Percentiles rank a stretch among this genome's conserved stretches.
Evolutionary conservation across 352 stramenopile species (phyloP).

Genomic region (Pythium utonaiense): DNA sequence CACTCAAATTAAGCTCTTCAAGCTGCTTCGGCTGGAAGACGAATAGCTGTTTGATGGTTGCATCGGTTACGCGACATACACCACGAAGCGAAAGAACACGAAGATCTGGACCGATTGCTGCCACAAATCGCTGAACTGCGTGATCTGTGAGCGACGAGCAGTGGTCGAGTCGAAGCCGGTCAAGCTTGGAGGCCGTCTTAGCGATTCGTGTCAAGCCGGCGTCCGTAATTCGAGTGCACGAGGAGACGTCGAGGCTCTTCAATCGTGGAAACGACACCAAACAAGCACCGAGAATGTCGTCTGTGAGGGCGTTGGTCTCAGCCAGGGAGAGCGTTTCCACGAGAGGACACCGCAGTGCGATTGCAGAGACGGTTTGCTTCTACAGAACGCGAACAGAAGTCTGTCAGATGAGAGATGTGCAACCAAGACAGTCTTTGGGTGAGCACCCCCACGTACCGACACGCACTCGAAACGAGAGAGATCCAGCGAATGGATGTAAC

Average conservation of each 20-base stretch:
- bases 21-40: conserved; percentile 39
- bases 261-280: conserved; percentile 35
- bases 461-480: conserved; percentile 28
- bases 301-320: conserved; percentile 48
- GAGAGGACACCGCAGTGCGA: conserved; percentile 10
- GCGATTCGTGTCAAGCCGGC: conserved; percentile 32
- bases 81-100: conserved; percentile 40
- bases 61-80: conserved; percentile 36
- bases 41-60: conserved; percentile 48
- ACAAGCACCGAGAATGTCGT: conserved; percentile 42
- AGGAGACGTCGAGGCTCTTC: conserved; percentile 38
- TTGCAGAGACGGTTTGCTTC: conserved; percentile 42
- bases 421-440: background rate
- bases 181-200: conserved; percentile 36
- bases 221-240: conserved; percentile 59
- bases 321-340: conserved; percentile 36
- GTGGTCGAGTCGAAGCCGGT: conserved; percentile 41
- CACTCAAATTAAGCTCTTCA: conserved; percentile 56
- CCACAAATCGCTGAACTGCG: conserved; percentile 36
- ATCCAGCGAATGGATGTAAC: conserved; percentile 33
- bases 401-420: background rate
- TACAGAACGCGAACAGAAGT: conserved; percentile 8
- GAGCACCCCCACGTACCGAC: background rate
- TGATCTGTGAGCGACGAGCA: conserved; percentile 42
- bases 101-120: conserved; percentile 27